A percentile compares a stretch with the other conserved stretches of the same genome.
Evolutionary conservation across 2,329 filamentous ascomycete species (phyloP).

Genomic region (Grosmannia serpens): DNA sequence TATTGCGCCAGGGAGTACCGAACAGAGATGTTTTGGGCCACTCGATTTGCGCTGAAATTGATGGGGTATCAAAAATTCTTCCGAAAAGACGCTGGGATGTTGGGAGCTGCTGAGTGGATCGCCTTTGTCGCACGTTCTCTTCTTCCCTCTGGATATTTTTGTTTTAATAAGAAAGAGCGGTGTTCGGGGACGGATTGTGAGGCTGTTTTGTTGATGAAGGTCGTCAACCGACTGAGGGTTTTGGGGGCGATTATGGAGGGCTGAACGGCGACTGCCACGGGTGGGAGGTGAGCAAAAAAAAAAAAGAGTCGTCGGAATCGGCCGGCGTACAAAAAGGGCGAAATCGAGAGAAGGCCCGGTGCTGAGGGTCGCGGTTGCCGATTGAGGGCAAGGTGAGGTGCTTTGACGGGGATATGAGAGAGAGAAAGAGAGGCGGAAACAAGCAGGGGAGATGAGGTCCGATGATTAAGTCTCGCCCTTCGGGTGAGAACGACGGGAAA

Average conservation of each 20-base stretch:
- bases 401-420: not conserved
- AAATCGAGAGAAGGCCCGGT: not conserved
- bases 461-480: conserved; percentile 11
- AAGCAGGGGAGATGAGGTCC: conserved; percentile 5
- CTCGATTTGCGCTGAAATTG: not conserved
- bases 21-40: not conserved
- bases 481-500: not conserved
- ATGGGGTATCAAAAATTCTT: not conserved
- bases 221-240: not conserved
- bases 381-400: not conserved
- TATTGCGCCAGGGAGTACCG: conserved; percentile 3
- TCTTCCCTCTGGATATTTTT: not conserved
- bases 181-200: not conserved
- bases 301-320: not conserved
- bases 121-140: not conserved
- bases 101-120: not conserved
- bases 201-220: not conserved
- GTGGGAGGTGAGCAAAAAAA: not conserved
- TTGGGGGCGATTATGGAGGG: not conserved
- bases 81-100: not conserved
- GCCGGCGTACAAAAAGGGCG: not conserved
- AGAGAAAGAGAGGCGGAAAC: not conserved
- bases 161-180: not conserved
- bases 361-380: not conserved
- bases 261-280: not conserved